These are phyloP conservation scores for Podila horticola DNA, from an alignment of 192 early-diverging fungal species.

Conservation along the genomic window DNA sequence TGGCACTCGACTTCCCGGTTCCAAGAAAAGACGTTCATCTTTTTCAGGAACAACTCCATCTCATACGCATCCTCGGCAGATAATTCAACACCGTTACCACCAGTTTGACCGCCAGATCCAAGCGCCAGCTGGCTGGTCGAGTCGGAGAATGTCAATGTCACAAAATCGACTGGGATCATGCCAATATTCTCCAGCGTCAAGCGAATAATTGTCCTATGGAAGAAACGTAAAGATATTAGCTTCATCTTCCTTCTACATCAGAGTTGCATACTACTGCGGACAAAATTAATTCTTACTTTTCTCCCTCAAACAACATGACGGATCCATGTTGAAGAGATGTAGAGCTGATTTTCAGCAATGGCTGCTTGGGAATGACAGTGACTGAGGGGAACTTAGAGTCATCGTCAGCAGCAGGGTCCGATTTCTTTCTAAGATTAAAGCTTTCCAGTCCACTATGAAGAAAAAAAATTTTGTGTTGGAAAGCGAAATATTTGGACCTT, in stretches of 20 bases:
- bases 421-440: constrained; percentile 16
- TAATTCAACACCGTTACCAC: constrained; percentile 51
- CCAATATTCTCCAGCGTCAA: constrained; percentile 83
- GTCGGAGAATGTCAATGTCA: constrained; percentile 68
- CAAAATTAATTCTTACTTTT: constrained; percentile 58
- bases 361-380: constrained; percentile 72
- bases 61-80: constrained; percentile 81
- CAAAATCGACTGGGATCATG: constrained; percentile 72
- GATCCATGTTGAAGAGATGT: constrained; percentile 71
- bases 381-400: constrained; percentile 54
- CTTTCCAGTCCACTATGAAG: constrained; percentile 32
- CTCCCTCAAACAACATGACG: constrained; percentile 87
- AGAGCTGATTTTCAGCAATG: constrained; percentile 72
- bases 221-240: no score
- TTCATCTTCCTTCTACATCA: no score
- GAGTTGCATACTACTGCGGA: background rate
- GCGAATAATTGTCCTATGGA: constrained; percentile 63
- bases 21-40: constrained; percentile 66
- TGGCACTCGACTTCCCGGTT: constrained; percentile 56
- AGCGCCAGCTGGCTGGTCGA: constrained; percentile 53
- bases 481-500: background rate
- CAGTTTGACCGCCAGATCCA: constrained; percentile 5
- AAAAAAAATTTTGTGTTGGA: background rate
- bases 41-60: constrained; percentile 72
- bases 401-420: background rate